Conservation (phyloP, 2,329 filamentous ascomycete genomes). For the Chrysoporthe austroafricana region DNA sequence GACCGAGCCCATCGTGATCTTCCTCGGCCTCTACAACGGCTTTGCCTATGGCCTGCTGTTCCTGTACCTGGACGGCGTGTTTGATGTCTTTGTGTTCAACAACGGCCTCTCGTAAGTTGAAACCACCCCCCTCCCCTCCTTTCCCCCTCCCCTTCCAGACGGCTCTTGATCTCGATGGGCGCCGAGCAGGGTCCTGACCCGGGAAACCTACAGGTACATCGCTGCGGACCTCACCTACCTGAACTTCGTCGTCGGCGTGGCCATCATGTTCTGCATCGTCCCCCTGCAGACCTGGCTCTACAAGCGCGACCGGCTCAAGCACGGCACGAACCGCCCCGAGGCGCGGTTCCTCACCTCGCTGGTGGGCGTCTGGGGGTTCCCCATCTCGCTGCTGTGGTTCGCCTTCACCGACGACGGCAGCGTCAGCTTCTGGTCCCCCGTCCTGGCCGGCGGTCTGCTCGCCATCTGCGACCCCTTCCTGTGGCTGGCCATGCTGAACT, state of each 20-base stretch:
- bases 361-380: constrained; percentile 47
- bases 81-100: constrained; percentile 47
- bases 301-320: constrained; percentile 40
- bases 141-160: background rate
- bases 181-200: background rate
- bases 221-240: constrained; percentile 45
- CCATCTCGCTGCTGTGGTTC: constrained; percentile 47
- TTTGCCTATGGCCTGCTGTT: constrained; percentile 48
- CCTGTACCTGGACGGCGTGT: constrained; percentile 47
- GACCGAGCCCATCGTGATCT: constrained; percentile 46
- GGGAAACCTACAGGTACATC: constrained; percentile 33
- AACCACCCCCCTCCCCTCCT: background rate
- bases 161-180: background rate
- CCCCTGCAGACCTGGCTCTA: constrained; percentile 48
- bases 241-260: constrained; percentile 47
- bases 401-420: constrained; percentile 46
- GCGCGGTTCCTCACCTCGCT: constrained; percentile 46
- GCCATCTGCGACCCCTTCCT: constrained; percentile 47
- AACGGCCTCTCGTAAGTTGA: constrained; percentile 42
- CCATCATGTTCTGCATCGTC: constrained; percentile 45
- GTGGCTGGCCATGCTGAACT: constrained; percentile 48
- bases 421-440: constrained; percentile 44
- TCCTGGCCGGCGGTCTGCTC: constrained; percentile 44
- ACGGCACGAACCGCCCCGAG: constrained; percentile 43
- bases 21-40: constrained; percentile 46